phyloP scores from a whole-genome alignment of 257 asterid genomes.

The Gardenia jasminoides region DNA sequence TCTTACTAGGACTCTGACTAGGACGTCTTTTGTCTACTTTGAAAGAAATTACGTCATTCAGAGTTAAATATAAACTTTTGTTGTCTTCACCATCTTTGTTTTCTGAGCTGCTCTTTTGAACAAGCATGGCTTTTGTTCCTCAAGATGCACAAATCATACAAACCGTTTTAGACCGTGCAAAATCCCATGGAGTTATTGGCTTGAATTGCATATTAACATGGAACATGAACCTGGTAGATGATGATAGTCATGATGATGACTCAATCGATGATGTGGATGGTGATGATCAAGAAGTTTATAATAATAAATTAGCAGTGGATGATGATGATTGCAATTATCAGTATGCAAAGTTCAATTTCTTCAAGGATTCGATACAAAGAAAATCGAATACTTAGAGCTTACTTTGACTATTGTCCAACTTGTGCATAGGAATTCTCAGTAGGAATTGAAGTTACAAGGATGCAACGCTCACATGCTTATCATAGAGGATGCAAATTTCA shows the following conservation, averaged over 20 bases:
- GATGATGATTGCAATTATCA: not conserved
- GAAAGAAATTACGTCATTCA: not conserved
- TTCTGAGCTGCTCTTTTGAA: not conserved
- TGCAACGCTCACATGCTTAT: slow-evolving; percentile 4
- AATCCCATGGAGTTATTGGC: not conserved
- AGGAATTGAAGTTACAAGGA: not conserved
- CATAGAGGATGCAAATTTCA: slow-evolving; percentile 4
- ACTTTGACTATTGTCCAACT: not conserved
- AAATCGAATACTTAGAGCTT: not conserved
- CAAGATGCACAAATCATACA: not conserved
- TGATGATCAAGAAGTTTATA: not conserved
- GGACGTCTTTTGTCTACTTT: too few relatives aligned
- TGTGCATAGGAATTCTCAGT: not conserved
- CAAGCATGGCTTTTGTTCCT: not conserved
- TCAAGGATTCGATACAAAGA: not conserved
- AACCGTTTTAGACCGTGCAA: not conserved
- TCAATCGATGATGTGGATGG: not conserved
- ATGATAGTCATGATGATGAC: not conserved
- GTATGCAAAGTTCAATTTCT: not conserved
- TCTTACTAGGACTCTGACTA: too few relatives aligned
- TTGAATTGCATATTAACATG: not conserved
- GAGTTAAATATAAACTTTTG: not conserved
- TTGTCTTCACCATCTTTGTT: not conserved
- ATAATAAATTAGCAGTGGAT: not conserved
- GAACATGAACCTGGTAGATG: not conserved